These are phyloP conservation scores for Cryphonectria parasitica DNA, from an alignment of 2,329 filamentous ascomycete species.

Conservation along the genomic window DNA sequence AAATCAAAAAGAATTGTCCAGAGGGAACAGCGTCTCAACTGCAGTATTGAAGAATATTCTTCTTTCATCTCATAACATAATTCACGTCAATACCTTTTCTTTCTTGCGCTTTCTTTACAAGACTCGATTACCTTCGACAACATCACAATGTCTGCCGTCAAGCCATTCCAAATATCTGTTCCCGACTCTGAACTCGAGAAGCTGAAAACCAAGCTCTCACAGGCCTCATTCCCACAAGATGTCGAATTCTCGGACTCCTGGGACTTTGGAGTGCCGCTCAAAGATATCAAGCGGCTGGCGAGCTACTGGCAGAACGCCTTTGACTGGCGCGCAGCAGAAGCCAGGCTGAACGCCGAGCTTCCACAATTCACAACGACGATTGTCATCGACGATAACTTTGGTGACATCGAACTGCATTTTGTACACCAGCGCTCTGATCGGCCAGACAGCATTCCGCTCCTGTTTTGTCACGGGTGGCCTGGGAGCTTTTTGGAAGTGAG, in stretches of 20 bases:
- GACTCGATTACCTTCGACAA: not conserved
- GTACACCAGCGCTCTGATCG: constrained; percentile 52
- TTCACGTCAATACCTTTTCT: not conserved
- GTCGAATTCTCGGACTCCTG: constrained; percentile 48
- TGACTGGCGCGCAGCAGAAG: constrained; percentile 65
- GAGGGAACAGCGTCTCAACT: not conserved
- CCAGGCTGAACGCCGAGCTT: constrained; percentile 57
- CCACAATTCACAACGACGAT: constrained; percentile 62
- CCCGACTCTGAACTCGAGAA: constrained; percentile 38
- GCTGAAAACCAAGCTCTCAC: constrained; percentile 25
- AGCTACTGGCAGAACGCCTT: constrained; percentile 60
- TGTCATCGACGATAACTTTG: constrained; percentile 58
- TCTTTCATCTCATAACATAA: not conserved
- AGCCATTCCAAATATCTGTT: constrained; percentile 42
- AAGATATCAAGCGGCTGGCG: constrained; percentile 62
- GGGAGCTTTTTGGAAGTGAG: constrained; percentile 45
- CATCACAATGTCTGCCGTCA: constrained; percentile 32
- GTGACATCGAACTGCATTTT: constrained; percentile 65
- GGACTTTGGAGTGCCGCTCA: constrained; percentile 63
- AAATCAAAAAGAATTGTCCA: not conserved
- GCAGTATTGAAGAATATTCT: not conserved
- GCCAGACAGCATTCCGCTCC: constrained; percentile 43
- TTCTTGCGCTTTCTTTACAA: too few relatives aligned
- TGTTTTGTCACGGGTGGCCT: constrained; percentile 50
- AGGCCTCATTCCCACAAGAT: constrained; percentile 54